Base-by-base conservation (phyloP, 305 asterid genomes). In the Nicotiana rustica region DNA sequence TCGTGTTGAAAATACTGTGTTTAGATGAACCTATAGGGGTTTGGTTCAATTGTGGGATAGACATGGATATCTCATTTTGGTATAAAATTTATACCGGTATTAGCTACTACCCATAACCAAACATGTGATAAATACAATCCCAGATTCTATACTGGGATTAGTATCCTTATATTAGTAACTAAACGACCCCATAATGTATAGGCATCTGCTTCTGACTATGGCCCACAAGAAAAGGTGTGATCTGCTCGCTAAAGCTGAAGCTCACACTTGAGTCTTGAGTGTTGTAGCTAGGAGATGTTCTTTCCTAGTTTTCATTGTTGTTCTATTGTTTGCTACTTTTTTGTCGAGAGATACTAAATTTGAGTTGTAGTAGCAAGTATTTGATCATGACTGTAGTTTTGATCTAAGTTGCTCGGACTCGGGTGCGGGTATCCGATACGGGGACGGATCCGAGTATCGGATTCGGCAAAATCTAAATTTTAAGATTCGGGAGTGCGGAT, bases 301-400 rank as follows among this genome's bases (percentile, higher is more conserved):
- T 65, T 61, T 61, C 35, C 33, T 21, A 29, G 69, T 64, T 73
- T 49, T 25, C 62, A 21, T 47, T 78, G 41, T 78, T 35, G 14
- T 59, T 61, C 60, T 78, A n/a, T 33, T 36, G 38, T 62, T 79
- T 79, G 5, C 14, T 13, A 25, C 21, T 29, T 36, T 41, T 79
- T 41, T 17, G 36, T 36, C 62, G 21, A 35, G 60, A 61, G 29
- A 60, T 47, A 8, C 17, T 52, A 29, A 68, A 49, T 4, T 49
- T 15, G 1, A 55, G 17, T 19, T 52, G 31, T 62, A 29, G 5
- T 25, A 76, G 47, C 66, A 21, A 71, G 21, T 71, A 29, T 52
- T 44, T 75, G 2, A 75, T 75, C 47, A 75, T 75, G 29, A 8
- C 35, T 79, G 56, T 38, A 62, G 47, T 41, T 44, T 79, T 66